Percentiles rank a stretch among this genome's conserved stretches.
These are phyloP conservation scores for Oryza australiensis DNA, from an alignment of 176 grass and related monocot species.

Conservation along the genomic window DNA sequence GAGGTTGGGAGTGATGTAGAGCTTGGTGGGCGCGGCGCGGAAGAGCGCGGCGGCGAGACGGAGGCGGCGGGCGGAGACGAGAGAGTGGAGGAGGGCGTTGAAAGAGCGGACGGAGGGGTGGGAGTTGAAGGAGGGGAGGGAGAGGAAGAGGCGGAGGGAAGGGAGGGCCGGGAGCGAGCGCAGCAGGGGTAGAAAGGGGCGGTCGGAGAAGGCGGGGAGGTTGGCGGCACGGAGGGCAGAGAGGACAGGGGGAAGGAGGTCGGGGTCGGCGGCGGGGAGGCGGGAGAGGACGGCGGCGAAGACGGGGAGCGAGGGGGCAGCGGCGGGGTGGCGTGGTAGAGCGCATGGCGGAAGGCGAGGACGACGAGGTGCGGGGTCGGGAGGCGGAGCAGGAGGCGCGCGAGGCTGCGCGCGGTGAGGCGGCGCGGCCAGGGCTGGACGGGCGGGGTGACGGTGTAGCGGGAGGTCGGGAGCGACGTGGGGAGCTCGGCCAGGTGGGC, in stretches of 20 bases:
- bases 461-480: slow-evolving; percentile 21
- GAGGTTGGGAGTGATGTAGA: slow-evolving; percentile 67
- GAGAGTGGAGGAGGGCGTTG: slow-evolving; percentile 71
- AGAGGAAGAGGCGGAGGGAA: slow-evolving; percentile 70
- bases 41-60: slow-evolving; percentile 65
- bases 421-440: slow-evolving; percentile 47
- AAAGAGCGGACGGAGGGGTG: slow-evolving; percentile 62
- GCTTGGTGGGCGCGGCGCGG: slow-evolving; percentile 44
- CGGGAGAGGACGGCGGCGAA: slow-evolving; percentile 45
- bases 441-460: slow-evolving; percentile 43
- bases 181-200: slow-evolving; percentile 59
- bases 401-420: slow-evolving; percentile 32
- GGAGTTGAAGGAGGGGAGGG: slow-evolving; percentile 66
- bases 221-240: slow-evolving; percentile 48
- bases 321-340: slow-evolving; percentile 33
- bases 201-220: slow-evolving; percentile 52
- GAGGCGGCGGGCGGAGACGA: slow-evolving; percentile 57
- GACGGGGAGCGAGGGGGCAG: slow-evolving; percentile 24
- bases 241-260: slow-evolving; percentile 49
- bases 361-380: slow-evolving; percentile 25
- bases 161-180: slow-evolving; percentile 51
- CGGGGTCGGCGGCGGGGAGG: slow-evolving; percentile 20
- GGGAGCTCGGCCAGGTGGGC: slow-evolving; percentile 47
- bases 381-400: slow-evolving; percentile 39
- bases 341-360: slow-evolving; percentile 47